Base-by-base conservation (phyloP, 2,329 filamentous ascomycete species). In the Curvularia verruculosa region DNA sequence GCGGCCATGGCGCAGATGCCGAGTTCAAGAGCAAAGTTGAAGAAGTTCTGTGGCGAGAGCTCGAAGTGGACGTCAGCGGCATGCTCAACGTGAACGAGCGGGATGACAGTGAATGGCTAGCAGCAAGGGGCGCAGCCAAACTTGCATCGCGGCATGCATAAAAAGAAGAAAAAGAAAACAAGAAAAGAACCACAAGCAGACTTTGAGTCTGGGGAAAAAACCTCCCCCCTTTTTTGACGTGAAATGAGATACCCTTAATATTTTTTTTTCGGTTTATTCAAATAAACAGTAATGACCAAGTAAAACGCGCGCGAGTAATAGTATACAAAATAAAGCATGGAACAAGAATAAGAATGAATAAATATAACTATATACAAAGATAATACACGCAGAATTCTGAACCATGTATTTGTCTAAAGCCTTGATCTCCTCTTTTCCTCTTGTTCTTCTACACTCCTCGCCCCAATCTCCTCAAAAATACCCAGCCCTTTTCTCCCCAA, bases 381-480 rank as follows among this genome's bases (percentile, higher is more conserved):
- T 48, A 49, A 28, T 49, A 49, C 23, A 19, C n/a, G n/a, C n/a
- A n/a, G n/a, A n/a, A n/a, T n/a, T n/a, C n/a, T n/a, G n/a, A n/a
- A n/a, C n/a, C n/a, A n/a, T n/a, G n/a, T n/a, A n/a, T n/a, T n/a
- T n/a, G n/a, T n/a, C n/a, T n/a, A n/a, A n/a, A n/a, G n/a, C n/a
- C n/a, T n/a, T n/a, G 26, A 5, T 29, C 18, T 36, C 13, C 5
- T 26, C 21, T n/a, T 21, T 15, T 18, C 5, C n/a, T 5, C 7
- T 13, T 45, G 26, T 8, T 29, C 43, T 4, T 28, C 26, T 5
- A 29, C 26, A 29, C 24, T n/a, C 0, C 1, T 7, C 7, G 31
- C n/a, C 8, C 5, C 28, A 41, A 92, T 89, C 59, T 82, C 82
- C 49, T 78, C 79, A 76, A 92, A 92, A 0, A 92, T 80, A 0